Evolutionary conservation across 441 rosid species (phyloP).

Genomic region (Biscutella laevigata): DNA sequence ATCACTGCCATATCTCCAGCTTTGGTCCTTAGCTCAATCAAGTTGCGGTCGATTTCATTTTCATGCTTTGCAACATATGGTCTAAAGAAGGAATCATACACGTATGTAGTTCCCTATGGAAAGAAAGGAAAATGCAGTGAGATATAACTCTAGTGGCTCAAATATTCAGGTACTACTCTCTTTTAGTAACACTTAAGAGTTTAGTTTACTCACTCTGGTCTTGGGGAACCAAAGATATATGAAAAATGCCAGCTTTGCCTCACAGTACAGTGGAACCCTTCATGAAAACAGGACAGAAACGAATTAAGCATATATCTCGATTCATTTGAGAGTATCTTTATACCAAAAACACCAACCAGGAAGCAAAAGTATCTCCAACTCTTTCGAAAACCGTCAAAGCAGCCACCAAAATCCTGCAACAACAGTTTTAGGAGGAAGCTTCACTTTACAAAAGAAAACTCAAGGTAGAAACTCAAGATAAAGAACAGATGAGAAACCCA

Average conservation of each 20-base stretch:
- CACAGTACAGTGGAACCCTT: conserved; percentile 64
- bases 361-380: conserved; percentile 68
- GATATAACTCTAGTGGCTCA: not conserved
- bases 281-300: conserved; percentile 6
- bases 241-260: conserved; percentile 56
- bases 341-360: conserved; percentile 41
- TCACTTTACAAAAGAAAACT: not conserved
- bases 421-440: conserved; percentile 16
- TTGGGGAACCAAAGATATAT: conserved; percentile 60
- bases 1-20: conserved; percentile 40
- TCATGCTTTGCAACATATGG: conserved; percentile 57
- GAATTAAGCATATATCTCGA: not conserved
- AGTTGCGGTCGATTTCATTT: conserved; percentile 50
- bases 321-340: not conserved
- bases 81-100: conserved; percentile 36
- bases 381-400: conserved; percentile 66
- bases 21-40: conserved; percentile 43
- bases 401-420: conserved; percentile 87
- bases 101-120: conserved; percentile 44
- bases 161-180: not conserved
- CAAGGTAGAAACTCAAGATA: not conserved
- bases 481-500: not conserved
- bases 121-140: conserved; percentile 1
- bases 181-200: too few species aligned
- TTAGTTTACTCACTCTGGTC: conserved; percentile 37